Conservation (phyloP, 805 yeast species). For the Jamesozyma spencerorum region DNA sequence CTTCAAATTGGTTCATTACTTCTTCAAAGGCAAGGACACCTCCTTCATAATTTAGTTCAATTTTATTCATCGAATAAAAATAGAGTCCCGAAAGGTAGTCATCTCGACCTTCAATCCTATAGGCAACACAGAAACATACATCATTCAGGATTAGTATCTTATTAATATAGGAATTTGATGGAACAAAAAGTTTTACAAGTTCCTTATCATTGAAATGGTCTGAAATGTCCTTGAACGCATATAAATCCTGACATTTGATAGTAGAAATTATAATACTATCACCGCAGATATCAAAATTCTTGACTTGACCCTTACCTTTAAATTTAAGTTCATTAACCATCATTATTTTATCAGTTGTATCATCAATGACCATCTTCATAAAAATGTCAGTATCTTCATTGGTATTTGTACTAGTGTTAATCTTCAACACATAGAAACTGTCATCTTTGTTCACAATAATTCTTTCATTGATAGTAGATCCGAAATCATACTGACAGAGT, state of each 20-base stretch:
- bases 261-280: conserved; percentile 5
- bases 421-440: conserved; percentile 5
- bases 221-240: not conserved
- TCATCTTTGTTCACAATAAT: conserved; percentile 5
- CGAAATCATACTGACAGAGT: conserved; percentile 4
- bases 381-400: not conserved
- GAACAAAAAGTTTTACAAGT: not conserved
- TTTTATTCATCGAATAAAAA: not conserved
- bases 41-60: too few species aligned
- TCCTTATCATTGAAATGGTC: not conserved
- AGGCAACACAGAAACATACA: not conserved
- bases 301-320: conserved; percentile 7
- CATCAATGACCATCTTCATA: not conserved
- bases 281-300: conserved; percentile 11
- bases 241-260: not conserved
- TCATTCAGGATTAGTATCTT: not conserved
- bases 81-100: not conserved
- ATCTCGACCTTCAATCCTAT: not conserved
- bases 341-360: conserved; percentile 1
- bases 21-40: too few species aligned
- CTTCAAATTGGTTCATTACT: too few species aligned
- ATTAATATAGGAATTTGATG: not conserved
- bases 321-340: conserved; percentile 4
- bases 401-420: not conserved
- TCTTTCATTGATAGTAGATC: conserved; percentile 1